Evolutionary conservation across 2,329 filamentous ascomycete genomes (phyloP).

Genomic region (Venturia pyrina): DNA sequence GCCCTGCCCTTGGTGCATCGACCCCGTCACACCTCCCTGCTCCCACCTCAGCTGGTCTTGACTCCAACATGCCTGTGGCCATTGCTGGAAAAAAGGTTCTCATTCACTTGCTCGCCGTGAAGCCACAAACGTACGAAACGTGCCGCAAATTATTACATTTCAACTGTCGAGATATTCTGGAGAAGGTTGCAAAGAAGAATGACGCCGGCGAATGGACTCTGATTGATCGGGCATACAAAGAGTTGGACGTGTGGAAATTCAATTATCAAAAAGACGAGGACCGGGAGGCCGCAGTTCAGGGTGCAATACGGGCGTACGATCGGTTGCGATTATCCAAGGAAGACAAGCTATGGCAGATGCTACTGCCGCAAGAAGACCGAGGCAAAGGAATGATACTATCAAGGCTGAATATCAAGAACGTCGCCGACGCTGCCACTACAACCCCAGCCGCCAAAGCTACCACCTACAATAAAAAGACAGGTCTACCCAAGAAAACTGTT

Average conservation of each 20-base stretch:
- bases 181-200: constrained; percentile 38
- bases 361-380: constrained; percentile 50
- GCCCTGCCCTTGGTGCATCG: constrained; percentile 1
- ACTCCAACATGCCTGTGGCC: constrained; percentile 7
- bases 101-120: constrained; percentile 13
- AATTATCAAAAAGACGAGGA: constrained; percentile 46
- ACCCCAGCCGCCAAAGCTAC: constrained; percentile 12
- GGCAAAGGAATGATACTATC: constrained; percentile 53
- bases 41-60: constrained; percentile 9
- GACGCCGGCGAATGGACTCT: constrained; percentile 37
- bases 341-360: constrained; percentile 52
- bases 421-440: constrained; percentile 14
- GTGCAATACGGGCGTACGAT: constrained; percentile 54
- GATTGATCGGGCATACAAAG: constrained; percentile 49
- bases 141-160: constrained; percentile 6
- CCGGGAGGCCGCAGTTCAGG: constrained; percentile 49
- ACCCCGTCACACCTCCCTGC: constrained; percentile 4
- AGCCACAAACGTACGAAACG: constrained; percentile 1
- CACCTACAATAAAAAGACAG: constrained; percentile 17
- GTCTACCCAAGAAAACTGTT: constrained; percentile 35
- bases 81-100: constrained; percentile 11
- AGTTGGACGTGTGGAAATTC: constrained; percentile 53
- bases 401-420: constrained; percentile 40
- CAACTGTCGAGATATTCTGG: constrained; percentile 14
- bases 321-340: constrained; percentile 48